Base-by-base conservation (phyloP, 495 filamentous ascomycete species). In the Letharia lupina region DNA sequence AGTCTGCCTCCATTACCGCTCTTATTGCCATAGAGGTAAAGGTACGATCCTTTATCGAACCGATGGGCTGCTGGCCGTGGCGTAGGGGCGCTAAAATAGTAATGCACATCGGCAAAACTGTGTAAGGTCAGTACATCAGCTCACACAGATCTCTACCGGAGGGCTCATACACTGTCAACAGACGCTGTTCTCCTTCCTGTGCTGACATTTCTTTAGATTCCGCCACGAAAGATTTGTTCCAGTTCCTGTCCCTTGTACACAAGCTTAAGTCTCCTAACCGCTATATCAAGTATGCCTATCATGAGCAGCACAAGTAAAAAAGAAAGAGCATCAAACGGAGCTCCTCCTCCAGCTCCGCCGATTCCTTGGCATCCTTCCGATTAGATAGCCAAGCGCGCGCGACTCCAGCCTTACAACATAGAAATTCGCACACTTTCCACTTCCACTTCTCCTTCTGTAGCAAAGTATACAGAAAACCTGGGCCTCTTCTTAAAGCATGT, bases 41-140 rank as follows among this genome's bases (percentile, higher is more conserved):
- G 79, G 70, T 96, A 96, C 18, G 91, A 96, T 60, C 85, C 85
- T 72, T 93, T 93, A 73, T 93, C 89, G 75, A 96, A 96, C 37
- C 91, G 86, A 75, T 96, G 90, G 72, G 93, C 88, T 39, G 82
- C 81, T 15, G 90, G 90, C 61, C 85, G 88, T 33, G 82, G 78
- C 3, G 83, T 83, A 4, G 91, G 89, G 23, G 83, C 80, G 13
- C 86, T 81, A 77, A 96, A 95, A 74, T 87, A 96, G 75, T 93
- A 96, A 76, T 96, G 92, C 56, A 95, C 80, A 74, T 96, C 92
- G 28, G 86, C 91, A 73, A 91, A 95, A 71, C 92, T 96, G 75
- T 52, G 20, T 28, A 28, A 60, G 20, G 47, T 67, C 20, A 61
- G 35, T 44, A 40, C 31, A 28, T 23, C 40, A 8, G 3, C 3